These are phyloP conservation scores for Clavaria fumosa DNA, from an alignment of 768 basidiomycete genomes.

Conservation along the genomic window DNA sequence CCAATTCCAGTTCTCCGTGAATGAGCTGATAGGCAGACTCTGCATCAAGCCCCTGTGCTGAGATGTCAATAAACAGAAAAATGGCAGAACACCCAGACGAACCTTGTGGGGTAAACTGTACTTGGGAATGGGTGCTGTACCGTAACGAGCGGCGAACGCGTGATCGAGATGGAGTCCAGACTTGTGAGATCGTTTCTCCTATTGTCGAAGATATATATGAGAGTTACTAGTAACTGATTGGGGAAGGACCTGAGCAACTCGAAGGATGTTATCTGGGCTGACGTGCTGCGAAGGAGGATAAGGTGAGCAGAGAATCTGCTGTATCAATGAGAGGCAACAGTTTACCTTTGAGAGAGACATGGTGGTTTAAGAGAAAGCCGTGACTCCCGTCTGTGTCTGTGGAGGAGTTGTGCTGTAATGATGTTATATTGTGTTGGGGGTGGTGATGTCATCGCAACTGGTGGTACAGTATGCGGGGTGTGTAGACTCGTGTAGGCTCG, in stretches of 20 bases:
- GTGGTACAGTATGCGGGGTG: no score
- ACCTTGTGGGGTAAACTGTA: constrained; percentile 46
- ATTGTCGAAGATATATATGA: no score
- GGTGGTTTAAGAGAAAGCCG: constrained; percentile 8
- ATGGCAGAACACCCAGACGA: background rate
- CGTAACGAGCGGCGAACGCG: constrained; percentile 49
- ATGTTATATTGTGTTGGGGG: no score
- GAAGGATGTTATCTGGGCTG: constrained; percentile 51
- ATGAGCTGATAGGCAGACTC: constrained; percentile 42
- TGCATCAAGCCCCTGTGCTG: constrained; percentile 35
- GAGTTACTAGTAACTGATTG: constrained; percentile 2
- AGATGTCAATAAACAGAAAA: background rate
- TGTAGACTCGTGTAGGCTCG: no score
- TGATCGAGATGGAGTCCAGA: constrained; percentile 23
- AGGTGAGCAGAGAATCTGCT: constrained; percentile 3
- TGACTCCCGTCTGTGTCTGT: background rate
- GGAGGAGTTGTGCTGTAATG: no score
- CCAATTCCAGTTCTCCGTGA: constrained; percentile 42
- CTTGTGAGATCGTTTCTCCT: constrained; percentile 36
- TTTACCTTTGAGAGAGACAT: constrained; percentile 52
- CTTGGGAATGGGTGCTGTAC: constrained; percentile 55
- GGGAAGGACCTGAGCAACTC: constrained; percentile 22
- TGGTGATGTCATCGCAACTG: no score
- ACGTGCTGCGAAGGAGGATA: constrained; percentile 43
- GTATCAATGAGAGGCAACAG: background rate